Conservation (phyloP, 192 early-diverging fungal genomes). For the Coemansia sp. region DNA sequence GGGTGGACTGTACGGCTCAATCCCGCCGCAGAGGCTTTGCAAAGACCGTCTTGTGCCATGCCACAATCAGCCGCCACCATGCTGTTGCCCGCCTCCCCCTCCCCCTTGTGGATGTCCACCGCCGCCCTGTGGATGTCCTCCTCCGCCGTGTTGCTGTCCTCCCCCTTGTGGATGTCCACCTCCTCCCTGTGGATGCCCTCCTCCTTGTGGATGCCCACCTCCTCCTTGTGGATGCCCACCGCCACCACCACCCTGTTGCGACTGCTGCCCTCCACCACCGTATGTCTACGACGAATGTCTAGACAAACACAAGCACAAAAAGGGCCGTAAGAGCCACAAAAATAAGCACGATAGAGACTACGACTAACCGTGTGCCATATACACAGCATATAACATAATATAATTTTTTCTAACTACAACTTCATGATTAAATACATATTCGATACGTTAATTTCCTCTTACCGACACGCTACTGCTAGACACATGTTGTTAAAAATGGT, state of each 20-base stretch:
- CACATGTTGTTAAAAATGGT: not conserved
- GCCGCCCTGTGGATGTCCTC: constrained; percentile 20
- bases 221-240: constrained; percentile 27
- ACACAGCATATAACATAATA: not conserved
- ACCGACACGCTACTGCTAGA: not conserved
- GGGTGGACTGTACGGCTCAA: constrained; percentile 16
- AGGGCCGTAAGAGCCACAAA: constrained; percentile 13
- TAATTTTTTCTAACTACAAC: not conserved
- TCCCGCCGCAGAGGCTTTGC: constrained; percentile 25
- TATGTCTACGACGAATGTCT: constrained; percentile 38
- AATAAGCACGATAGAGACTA: not conserved
- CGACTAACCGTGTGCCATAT: not conserved
- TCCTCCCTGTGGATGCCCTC: constrained; percentile 8
- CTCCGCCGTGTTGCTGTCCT: constrained; percentile 6
- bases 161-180: constrained; percentile 17
- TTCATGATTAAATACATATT: not conserved
- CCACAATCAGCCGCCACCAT: constrained; percentile 20
- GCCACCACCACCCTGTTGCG: constrained; percentile 18
- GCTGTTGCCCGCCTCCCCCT: constrained; percentile 1
- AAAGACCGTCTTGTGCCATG: constrained; percentile 30
- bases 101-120: constrained; percentile 6
- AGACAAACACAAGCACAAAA: constrained; percentile 11
- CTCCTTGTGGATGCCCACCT: constrained; percentile 19
- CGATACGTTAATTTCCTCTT: not conserved
- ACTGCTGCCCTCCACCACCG: constrained; percentile 27